Evolutionary conservation across 495 filamentous ascomycete species (phyloP).

Genomic region (Penicillium parvum): DNA sequence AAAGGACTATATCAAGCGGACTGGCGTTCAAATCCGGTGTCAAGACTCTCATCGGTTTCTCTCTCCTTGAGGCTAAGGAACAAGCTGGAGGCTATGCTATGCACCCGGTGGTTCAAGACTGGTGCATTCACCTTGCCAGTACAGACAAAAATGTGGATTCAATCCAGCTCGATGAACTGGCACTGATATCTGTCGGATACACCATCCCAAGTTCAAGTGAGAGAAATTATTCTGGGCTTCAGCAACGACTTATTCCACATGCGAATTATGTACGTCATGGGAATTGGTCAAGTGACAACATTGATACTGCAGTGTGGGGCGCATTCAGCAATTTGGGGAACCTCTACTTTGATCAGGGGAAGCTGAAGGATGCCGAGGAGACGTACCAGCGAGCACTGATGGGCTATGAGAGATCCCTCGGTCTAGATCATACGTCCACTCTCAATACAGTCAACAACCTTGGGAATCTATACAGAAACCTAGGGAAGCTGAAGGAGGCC

Average conservation of each 20-base stretch:
- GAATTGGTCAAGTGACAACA: not conserved
- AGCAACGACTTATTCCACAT: conserved; percentile 37
- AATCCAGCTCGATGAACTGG: conserved; percentile 16
- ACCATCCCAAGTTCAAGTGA: conserved; percentile 13
- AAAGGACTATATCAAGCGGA: conserved; percentile 17
- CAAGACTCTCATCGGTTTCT: conserved; percentile 28
- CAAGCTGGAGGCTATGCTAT: conserved; percentile 28
- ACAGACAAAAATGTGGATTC: conserved; percentile 4
- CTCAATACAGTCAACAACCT: conserved; percentile 32
- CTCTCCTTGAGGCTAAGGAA: conserved; percentile 23
- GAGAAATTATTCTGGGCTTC: conserved; percentile 21
- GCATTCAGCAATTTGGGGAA: conserved; percentile 10
- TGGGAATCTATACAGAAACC: conserved; percentile 12
- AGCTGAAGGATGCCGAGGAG: conserved; percentile 16
- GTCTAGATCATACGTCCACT: conserved; percentile 25
- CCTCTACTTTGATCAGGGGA: conserved; percentile 1
- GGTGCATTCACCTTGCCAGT: conserved; percentile 19
- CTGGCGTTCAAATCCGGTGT: conserved; percentile 28
- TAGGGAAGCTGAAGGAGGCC: conserved; percentile 15
- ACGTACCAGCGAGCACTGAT: conserved; percentile 23
- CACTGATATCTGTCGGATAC: conserved; percentile 22
- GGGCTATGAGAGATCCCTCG: conserved; percentile 29
- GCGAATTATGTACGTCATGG: conserved; percentile 18
- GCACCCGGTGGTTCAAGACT: conserved; percentile 32
- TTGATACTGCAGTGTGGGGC: conserved; percentile 6